Conservation (phyloP, 1,139 yeast species). For the Kurtzmaniella quercitrusa region DNA sequence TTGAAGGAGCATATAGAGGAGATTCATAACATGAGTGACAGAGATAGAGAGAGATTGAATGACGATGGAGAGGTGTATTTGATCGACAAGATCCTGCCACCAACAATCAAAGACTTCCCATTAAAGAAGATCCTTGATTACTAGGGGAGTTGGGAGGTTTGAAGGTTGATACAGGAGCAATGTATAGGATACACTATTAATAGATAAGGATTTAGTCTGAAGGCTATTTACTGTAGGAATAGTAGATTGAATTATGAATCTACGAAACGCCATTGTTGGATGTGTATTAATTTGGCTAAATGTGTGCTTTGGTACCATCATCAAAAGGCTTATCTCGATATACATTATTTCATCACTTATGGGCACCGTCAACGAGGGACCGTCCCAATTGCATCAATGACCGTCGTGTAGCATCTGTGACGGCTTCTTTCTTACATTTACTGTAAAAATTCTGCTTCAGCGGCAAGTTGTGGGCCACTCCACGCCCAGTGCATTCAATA, state of each 20-base stretch:
- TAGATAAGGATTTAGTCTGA: no score
- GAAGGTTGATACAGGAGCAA: no score
- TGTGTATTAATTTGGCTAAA: no score
- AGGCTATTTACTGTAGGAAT: no score
- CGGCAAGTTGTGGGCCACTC: slow-evolving; percentile 34
- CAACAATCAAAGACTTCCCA: slow-evolving; percentile 58
- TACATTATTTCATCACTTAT: no score
- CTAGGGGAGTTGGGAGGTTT: slow-evolving; percentile 14
- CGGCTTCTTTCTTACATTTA: slow-evolving; percentile 51
- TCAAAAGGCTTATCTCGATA: no score
- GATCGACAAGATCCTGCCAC: slow-evolving; percentile 69
- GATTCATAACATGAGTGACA: slow-evolving; percentile 75
- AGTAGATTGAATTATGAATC: no score
- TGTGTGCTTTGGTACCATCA: no score
- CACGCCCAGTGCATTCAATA: slow-evolving; percentile 36
- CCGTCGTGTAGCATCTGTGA: slow-evolving; percentile 44
- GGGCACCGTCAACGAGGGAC: slow-evolving; percentile 11
- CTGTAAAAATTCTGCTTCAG: slow-evolving; percentile 30
- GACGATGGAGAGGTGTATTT: slow-evolving; percentile 82
- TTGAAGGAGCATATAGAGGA: slow-evolving; percentile 62
- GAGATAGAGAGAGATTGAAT: slow-evolving; percentile 82
- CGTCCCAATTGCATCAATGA: slow-evolving; percentile 30
- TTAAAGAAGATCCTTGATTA: slow-evolving; percentile 53
- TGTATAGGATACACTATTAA: no score
- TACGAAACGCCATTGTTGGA: no score